phyloP scores from a whole-genome alignment of 2,329 filamentous ascomycete genomes.

The Aspergillus piperis region DNA sequence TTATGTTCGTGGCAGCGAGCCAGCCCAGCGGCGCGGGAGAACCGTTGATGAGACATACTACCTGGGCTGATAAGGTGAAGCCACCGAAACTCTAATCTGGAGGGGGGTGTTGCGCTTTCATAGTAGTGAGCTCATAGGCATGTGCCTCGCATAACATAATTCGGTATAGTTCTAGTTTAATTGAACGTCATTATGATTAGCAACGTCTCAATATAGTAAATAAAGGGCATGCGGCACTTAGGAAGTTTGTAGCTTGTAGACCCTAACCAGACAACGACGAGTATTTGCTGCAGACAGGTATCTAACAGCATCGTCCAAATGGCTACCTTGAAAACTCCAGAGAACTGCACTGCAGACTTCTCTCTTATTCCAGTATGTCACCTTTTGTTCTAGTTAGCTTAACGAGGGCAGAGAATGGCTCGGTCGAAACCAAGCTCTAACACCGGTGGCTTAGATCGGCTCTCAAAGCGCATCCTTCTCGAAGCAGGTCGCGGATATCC shows the following conservation, averaged over 20 bases:
- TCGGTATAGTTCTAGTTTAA: neutral
- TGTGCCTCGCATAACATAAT: neutral
- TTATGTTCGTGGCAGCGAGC: conserved; percentile 83
- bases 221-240: neutral
- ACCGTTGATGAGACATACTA: conserved; percentile 88
- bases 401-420: neutral
- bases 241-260: neutral
- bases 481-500: conserved; percentile 79
- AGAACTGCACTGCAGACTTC: conserved; percentile 78
- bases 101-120: neutral
- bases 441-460: conserved; percentile 56
- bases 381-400: neutral
- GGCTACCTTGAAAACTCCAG: conserved; percentile 57
- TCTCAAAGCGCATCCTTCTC: conserved; percentile 71
- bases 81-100: neutral
- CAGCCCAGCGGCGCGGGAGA: conserved; percentile 78
- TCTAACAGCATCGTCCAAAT: conserved; percentile 4
- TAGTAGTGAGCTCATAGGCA: conserved; percentile 9
- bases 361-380: conserved; percentile 67
- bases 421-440: neutral
- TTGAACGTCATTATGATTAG: conserved; percentile 2
- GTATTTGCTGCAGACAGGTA: neutral
- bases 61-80: conserved; percentile 37
- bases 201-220: neutral
- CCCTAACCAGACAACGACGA: neutral